Percentiles rank a stretch among this genome's conserved stretches.
These are phyloP conservation scores for Trichoderma gamsii DNA, from an alignment of 495 filamentous ascomycete genomes.

Conservation along the genomic window DNA sequence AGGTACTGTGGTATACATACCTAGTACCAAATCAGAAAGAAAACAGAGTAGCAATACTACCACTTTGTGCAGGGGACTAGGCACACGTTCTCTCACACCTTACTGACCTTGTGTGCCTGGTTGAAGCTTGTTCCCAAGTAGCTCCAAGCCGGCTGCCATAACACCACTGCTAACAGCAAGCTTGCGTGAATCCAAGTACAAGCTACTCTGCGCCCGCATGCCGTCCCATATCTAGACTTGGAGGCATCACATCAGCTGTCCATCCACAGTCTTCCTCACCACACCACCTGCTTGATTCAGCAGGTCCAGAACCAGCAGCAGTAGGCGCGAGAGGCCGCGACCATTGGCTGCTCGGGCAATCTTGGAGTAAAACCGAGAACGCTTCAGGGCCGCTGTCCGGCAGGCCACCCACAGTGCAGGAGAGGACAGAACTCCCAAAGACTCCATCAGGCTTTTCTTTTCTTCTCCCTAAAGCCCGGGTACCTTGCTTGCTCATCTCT, in stretches of 20 bases:
- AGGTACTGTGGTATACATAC: background rate
- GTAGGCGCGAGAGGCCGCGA: background rate
- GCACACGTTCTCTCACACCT: background rate
- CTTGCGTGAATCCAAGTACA: background rate
- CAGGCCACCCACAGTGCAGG: background rate
- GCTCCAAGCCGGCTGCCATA: background rate
- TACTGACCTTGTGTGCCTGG: background rate
- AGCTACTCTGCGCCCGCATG: background rate
- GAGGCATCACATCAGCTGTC: slow-evolving; percentile 9
- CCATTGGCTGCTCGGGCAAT: background rate
- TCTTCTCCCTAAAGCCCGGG: background rate
- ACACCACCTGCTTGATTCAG: slow-evolving; percentile 9
- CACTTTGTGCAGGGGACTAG: background rate
- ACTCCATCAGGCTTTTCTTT: background rate
- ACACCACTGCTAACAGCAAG: background rate
- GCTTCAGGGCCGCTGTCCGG: background rate
- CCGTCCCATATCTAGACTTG: background rate
- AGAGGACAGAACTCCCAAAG: background rate
- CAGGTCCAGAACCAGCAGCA: slow-evolving; percentile 9
- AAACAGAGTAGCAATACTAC: background rate
- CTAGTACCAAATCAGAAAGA: background rate
- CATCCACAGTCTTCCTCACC: slow-evolving; percentile 5
- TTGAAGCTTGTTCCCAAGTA: background rate
- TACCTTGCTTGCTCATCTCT: slow-evolving; percentile 12
- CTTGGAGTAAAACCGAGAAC: background rate